Base-by-base conservation (phyloP, 1,139 yeast genomes). In the Saccharomycopsis hybrid region DNA sequence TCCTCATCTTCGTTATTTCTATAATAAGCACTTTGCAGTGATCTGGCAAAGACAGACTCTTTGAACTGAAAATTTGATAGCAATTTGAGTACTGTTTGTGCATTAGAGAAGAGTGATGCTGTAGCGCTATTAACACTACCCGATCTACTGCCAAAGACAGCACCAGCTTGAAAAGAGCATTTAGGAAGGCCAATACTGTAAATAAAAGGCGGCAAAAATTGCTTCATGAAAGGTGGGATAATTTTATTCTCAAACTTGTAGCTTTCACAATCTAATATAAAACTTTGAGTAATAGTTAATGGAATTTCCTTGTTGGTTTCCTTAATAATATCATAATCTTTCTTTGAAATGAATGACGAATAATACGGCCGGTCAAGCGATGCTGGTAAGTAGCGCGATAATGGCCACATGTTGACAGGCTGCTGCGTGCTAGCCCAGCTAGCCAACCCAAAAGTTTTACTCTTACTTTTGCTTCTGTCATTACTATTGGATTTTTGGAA, bases 191-290 rank as follows among this genome's bases (percentile, higher is more conserved):
- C 42, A 33, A 49, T 8, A 11, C 27, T 9, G 25, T 48, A 51
- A 2, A 57, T 11, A 3, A 52, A 3, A 13, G 58, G 56, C 2
- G 60, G 60, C 3, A 55, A 7, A 4, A 57, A 43, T 48, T 49
- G 53, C 11, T 42, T 40, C 2, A 60, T 48, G 0, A 56, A 4
- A 0, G 62, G 60, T 1, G 64, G 63, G 2, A 57, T 18, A 5
- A 58, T 46, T 2, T 27, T 25, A 30, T 50, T 5, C 2, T 41
- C 44, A 5, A 44, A 27, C 33, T 30, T 29, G 24, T 48, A 31
- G 7, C 24, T 39, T 9, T 50, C 42, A 48, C 62, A 60, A 11
- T 54, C 49, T 9, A 59, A 40, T 1, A 58, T 41, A 18, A 60
- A 45, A 1, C 59, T 57, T 42, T 58, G 50, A 51, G 44, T 59